These are phyloP conservation scores for Litchi chinensis DNA, from an alignment of 345 rosid genomes.

Conservation along the genomic window DNA sequence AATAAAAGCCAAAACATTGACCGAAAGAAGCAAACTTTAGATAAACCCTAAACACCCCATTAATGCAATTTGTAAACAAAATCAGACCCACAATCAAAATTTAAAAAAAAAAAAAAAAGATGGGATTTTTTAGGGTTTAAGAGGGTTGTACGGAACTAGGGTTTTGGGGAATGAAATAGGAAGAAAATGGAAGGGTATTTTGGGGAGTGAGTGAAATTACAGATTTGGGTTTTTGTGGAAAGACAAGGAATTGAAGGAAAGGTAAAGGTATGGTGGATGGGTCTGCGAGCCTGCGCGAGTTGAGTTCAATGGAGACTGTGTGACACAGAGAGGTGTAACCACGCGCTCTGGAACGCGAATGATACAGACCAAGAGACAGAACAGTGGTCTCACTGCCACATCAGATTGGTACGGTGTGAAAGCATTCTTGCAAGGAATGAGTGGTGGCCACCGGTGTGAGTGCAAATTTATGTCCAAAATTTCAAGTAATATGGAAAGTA, in stretches of 20 bases:
- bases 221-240: not conserved
- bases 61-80: not conserved
- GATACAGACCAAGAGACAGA: not conserved
- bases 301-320: not conserved
- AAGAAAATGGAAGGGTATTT: not conserved
- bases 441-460: no score
- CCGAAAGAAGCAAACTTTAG: not conserved
- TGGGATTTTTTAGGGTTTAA: slow-evolving; percentile 1
- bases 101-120: no score
- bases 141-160: slow-evolving; percentile 4
- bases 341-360: slow-evolving; percentile 17
- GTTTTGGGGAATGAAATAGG: not conserved
- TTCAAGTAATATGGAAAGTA: no score
- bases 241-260: not conserved
- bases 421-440: no score
- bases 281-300: not conserved
- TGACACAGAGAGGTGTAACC: not conserved
- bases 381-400: not conserved
- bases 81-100: not conserved
- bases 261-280: not conserved
- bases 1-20: not conserved
- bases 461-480: no score
- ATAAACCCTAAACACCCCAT: slow-evolving; percentile 14
- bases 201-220: not conserved
- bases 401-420: not conserved